Evolutionary conservation across 768 basidiomycete species (phyloP), one percentile per base, ranked within the genome.

Genomic region (Leccinum longicurvipes): DNA sequence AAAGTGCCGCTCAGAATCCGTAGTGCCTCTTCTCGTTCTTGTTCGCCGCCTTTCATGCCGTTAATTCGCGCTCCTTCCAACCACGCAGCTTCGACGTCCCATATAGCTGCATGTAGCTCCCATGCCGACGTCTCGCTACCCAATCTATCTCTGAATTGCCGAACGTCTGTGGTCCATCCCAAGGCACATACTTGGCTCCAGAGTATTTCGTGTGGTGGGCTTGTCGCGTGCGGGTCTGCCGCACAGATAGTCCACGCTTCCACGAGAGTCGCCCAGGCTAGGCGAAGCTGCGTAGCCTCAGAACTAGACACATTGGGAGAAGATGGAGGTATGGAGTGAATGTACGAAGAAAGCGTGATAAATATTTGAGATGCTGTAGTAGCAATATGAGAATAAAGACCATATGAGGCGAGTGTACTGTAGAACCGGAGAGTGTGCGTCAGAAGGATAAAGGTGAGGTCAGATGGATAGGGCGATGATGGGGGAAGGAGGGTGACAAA

Each of bases 181-280:
- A 88, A 90, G 3, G 82, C 85, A n/a, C 76, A 72, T 10, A 96
- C 76, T 64, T 93, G 91, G 53, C 86, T 91, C 95, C 96, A 98
- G 9, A 89, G 72, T 48, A 98, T 84, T 51, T 91, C 92, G 70
- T 98, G 96, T 8, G 77, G 78, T 0, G 93, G 93, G 3, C 85
- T 88, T 7, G 93, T 95, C 53, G 79, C 77, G 66, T 98, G 96
- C 6, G 96, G 95, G 64, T 98, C 89, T n/a, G 83, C 80, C 0
- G 93, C 92, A 61, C 91, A 95, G 3, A 82, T 76, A 6, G 77
- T 86, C 94, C 93, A 98, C 0, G 78, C 74, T 56, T 82, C 81
- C 3, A 92, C 60, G 9, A 93, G 72, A 10, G 73, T 71, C 6
- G 80, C 72, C 81, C 87, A 93, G 3, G 82, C 76, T 25, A 69